Evolutionary conservation across 169 alveolate species (phyloP), one percentile per base, ranked within the genome.

Genomic region (Plasmodium ovale): DNA sequence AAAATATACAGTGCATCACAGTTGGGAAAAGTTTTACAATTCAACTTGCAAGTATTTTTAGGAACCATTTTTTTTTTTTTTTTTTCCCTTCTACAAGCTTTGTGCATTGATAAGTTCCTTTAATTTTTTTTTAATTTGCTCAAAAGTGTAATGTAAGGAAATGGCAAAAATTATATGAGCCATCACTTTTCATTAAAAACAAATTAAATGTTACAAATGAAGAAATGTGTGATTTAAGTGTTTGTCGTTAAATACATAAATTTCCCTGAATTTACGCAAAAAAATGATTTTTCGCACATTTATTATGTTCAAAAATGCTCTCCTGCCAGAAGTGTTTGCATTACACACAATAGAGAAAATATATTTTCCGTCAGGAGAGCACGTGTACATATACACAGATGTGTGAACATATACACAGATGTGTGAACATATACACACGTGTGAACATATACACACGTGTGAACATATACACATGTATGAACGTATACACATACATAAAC

Each of bases 331-430:
- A 72, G 39, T 51, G 49, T 53, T 60, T 42, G 53, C 53, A 27
- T 49, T 54, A 72, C 72, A 53, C 87, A 56, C 72, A 72, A 60
- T 37, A 47, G 60, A 6, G 87, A 56, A 72, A 54, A 44, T 19
- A 42, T 27, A 44, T n/a, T 21, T 19, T 6, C 72, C 39, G 47
- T 9, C 21, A 25, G 3, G 72, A 1, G 72, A 16, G 10, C 42
- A 25, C 33, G 42, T 62, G 12, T 62, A 65, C 35, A 39, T 19
- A 60, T 56, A 33, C 47, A 33, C 21, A 29, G 5, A 54, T 47
- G 35, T 33, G 23, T 54, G 33, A n/a, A n/a, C n/a, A n/a, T n/a
- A n/a, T n/a, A n/a, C n/a, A n/a, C n/a, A n/a, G n/a, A n/a, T n/a
- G n/a, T n/a, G n/a, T n/a, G n/a, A n/a, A n/a, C n/a, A n/a, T n/a